Evolutionary conservation across 768 basidiomycete genomes (phyloP), one percentile per base, ranked within the genome.

Genomic region (Gymnopilus dilepis): DNA sequence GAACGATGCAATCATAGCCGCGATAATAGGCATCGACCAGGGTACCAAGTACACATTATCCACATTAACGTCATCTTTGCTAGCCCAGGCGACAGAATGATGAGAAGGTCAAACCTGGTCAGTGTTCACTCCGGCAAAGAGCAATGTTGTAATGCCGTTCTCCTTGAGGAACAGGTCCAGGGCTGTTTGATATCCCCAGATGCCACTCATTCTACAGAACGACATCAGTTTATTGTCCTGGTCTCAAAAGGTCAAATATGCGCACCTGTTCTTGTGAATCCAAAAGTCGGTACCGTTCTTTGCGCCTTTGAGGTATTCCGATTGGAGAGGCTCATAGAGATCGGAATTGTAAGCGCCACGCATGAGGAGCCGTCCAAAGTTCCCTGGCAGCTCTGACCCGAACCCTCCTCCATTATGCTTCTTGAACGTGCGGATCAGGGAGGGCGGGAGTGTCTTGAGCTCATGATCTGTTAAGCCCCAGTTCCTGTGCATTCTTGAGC

Each of bases 401-500:
- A 89, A 84, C 6, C 85, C 83, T 9, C 79, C 79, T 6, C 75
- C 69, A 12, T 78, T 80, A 60, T 75, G 73, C 71, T 83, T 83
- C 67, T 72, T 75, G 71, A 87, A 86, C 11, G 82, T 79, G 30
- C 86, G 83, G n/a, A 78, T 71, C 28, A 87, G 80, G 9, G 86
- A 75, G 17, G 88, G 87, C 4, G 87, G 86, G 34, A 90, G 79
- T 4, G 85, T 88, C 52, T 77, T 73, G 22, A 89, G 76, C 63
- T 89, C 88, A 62, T 82, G 80, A 6, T 84, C 81, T 6, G 87
- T 88, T n/a, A 90, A 76, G 26, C 88, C 88, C 88, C 88, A 90
- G 68, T 89, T 90, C 7, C 87, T 90, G 24, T 40, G 47, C 13
- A 58, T 33, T 21, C 13, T 51, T 43, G 19, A 30, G 37, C 60